Percentiles rank a stretch among this genome's conserved stretches.
Conservation (phyloP, 805 yeast genomes). For the Suhomyces prunicola region DNA sequence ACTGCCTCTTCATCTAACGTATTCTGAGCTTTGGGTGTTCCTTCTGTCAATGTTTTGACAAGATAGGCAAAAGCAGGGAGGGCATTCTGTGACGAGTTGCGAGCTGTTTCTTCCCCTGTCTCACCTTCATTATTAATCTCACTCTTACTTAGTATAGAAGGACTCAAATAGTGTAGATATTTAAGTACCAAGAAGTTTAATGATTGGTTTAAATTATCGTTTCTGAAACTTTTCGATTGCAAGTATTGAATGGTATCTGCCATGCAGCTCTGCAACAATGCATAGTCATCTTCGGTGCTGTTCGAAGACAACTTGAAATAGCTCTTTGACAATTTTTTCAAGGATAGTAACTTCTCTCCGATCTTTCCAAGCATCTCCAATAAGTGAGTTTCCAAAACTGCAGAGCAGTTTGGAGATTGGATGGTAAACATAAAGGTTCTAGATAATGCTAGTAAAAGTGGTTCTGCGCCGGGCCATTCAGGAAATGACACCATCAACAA, state of each 20-base stretch:
- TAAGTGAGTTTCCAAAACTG: constrained; percentile 46
- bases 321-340: constrained; percentile 20
- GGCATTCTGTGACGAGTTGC: neutral
- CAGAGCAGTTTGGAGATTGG: constrained; percentile 35
- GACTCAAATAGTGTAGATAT: constrained; percentile 5
- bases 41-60: neutral
- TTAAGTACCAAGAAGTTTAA: constrained; percentile 14
- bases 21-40: neutral
- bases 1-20: constrained; percentile 5
- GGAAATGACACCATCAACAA: constrained; percentile 48
- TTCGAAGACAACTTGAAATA: constrained; percentile 6
- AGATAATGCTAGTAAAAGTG: constrained; percentile 44
- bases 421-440: constrained; percentile 40
- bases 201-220: constrained; percentile 7
- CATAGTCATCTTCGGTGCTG: constrained; percentile 6
- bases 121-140: neutral
- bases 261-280: constrained; percentile 4
- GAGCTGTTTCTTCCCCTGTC: neutral
- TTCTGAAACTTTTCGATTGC: constrained; percentile 10
- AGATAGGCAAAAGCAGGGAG: neutral
- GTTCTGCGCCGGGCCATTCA: constrained; percentile 61
- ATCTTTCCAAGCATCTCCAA: constrained; percentile 62
- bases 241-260: constrained; percentile 13
- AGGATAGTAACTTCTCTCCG: constrained; percentile 47
- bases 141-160: neutral